Conservation (phyloP, 2,329 filamentous ascomycete genomes). For the Penicillium sp. region DNA sequence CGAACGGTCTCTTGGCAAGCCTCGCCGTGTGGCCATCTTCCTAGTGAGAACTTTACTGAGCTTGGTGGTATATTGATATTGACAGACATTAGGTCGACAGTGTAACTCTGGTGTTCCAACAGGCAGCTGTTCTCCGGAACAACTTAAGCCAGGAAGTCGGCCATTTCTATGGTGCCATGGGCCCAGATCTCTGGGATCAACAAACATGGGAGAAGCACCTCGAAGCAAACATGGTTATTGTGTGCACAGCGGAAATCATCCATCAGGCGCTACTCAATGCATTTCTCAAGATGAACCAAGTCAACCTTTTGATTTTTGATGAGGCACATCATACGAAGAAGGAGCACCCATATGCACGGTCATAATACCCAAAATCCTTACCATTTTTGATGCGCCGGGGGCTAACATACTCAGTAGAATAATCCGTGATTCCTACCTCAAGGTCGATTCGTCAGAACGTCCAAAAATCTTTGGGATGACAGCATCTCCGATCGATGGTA, state of each 20-base stretch:
- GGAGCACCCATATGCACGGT: conserved; percentile 81
- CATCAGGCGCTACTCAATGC: conserved; percentile 74
- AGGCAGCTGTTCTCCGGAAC: conserved; percentile 74
- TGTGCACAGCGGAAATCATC: conserved; percentile 89
- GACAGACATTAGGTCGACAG: conserved; percentile 66
- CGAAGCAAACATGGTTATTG: conserved; percentile 73
- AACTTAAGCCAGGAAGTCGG: conserved; percentile 77
- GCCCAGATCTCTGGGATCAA: conserved; percentile 60
- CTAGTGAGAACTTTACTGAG: conserved; percentile 53
- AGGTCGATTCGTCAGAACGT: conserved; percentile 48
- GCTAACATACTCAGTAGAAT: conserved; percentile 52
- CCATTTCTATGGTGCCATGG: conserved; percentile 72
- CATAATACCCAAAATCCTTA: conserved; percentile 1
- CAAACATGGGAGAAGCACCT: conserved; percentile 61
- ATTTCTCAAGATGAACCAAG: conserved; percentile 75
- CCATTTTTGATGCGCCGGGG: not conserved
- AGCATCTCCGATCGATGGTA: conserved; percentile 87
- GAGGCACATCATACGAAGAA: conserved; percentile 97
- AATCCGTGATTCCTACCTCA: conserved; percentile 79
- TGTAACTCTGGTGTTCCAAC: conserved; percentile 86
- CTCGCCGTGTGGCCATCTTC: conserved; percentile 76
- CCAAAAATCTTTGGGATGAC: conserved; percentile 96
- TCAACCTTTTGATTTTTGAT: conserved; percentile 91
- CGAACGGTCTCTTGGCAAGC: conserved; percentile 60
- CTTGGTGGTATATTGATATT: not conserved